Percentiles rank a stretch among this genome's conserved stretches.
Evolutionary conservation across 2,329 filamentous ascomycete genomes (phyloP).

Genomic region (Fusarium proliferatum): DNA sequence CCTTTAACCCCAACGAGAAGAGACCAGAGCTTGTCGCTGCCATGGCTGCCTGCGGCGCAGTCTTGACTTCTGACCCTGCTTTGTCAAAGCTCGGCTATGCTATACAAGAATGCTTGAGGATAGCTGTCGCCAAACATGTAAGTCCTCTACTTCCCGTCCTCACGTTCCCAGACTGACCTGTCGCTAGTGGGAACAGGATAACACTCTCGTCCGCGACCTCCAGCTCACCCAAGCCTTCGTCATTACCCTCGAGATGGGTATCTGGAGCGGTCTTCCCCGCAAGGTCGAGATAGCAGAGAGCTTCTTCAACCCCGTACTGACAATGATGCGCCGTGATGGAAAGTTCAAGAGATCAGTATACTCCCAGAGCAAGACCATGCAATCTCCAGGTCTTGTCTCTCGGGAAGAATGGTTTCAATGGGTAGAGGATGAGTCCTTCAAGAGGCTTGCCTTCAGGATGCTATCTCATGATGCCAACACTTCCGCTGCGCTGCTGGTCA

Average conservation of each 20-base stretch:
- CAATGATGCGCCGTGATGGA: slow-evolving; percentile 51
- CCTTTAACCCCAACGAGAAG: slow-evolving; percentile 51
- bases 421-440: slow-evolving; percentile 47
- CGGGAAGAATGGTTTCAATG: slow-evolving; percentile 44
- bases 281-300: slow-evolving; percentile 56
- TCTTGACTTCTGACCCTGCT: slow-evolving; percentile 51
- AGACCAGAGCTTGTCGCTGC: slow-evolving; percentile 51
- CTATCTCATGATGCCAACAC: slow-evolving; percentile 47
- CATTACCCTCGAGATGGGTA: slow-evolving; percentile 48
- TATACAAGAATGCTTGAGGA: slow-evolving; percentile 51
- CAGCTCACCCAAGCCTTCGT: slow-evolving; percentile 49
- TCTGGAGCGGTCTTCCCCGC: slow-evolving; percentile 53
- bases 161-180: rapidly evolving
- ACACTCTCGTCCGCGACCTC: slow-evolving; percentile 47
- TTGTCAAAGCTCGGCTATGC: slow-evolving; percentile 55
- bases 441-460: slow-evolving; percentile 46
- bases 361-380: slow-evolving; percentile 1
- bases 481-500: slow-evolving; percentile 45
- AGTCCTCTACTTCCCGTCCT: background rate
- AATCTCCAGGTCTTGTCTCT: slow-evolving; percentile 10
- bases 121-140: slow-evolving; percentile 32
- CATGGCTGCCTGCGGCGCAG: slow-evolving; percentile 52
- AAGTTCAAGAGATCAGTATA: slow-evolving; percentile 45
- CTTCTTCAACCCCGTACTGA: slow-evolving; percentile 50
- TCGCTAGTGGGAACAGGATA: slow-evolving; percentile 48